Conservation (phyloP, 1,284 basidiomycete genomes). For the Ganoderma boninense region DNA sequence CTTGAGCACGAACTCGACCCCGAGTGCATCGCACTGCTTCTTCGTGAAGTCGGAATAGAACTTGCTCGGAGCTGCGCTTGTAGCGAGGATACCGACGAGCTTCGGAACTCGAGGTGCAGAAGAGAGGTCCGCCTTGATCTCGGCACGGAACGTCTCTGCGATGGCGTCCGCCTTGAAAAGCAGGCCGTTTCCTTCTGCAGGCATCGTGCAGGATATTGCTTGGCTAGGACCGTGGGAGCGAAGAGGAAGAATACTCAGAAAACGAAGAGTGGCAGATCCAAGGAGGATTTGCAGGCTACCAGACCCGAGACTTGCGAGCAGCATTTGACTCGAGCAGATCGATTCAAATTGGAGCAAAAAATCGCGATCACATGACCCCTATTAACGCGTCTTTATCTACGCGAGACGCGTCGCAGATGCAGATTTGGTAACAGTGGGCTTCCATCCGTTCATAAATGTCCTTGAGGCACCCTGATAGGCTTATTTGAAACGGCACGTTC, state of each 20-base stretch:
- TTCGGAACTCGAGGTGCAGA: slow-evolving; percentile 62
- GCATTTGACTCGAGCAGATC: slow-evolving; percentile 27
- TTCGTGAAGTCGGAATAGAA: slow-evolving; percentile 95
- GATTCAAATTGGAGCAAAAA: slow-evolving; percentile 20
- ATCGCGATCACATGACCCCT: slow-evolving; percentile 30
- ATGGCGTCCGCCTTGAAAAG: slow-evolving; percentile 80
- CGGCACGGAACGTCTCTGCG: slow-evolving; percentile 71
- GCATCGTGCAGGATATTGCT: slow-evolving; percentile 6
- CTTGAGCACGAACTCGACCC: slow-evolving; percentile 87
- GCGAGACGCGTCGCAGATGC: slow-evolving; percentile 6
- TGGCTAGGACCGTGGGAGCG: too few relatives aligned
- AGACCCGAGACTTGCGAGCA: not conserved
- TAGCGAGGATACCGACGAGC: slow-evolving; percentile 93
- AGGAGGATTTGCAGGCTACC: not conserved
- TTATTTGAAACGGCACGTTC: too few relatives aligned
- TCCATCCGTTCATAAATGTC: not conserved
- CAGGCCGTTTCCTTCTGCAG: slow-evolving; percentile 65
- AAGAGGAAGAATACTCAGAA: too few relatives aligned
- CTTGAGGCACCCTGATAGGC: too few relatives aligned
- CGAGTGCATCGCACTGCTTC: slow-evolving; percentile 90
- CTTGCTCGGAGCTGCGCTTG: slow-evolving; percentile 86
- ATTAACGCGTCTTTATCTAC: slow-evolving; percentile 14
- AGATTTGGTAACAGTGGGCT: too few relatives aligned
- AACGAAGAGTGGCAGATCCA: not conserved
- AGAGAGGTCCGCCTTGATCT: slow-evolving; percentile 63